phyloP scores from a whole-genome alignment of 805 yeast species.

The Yamadazyma paraphyllophila region DNA sequence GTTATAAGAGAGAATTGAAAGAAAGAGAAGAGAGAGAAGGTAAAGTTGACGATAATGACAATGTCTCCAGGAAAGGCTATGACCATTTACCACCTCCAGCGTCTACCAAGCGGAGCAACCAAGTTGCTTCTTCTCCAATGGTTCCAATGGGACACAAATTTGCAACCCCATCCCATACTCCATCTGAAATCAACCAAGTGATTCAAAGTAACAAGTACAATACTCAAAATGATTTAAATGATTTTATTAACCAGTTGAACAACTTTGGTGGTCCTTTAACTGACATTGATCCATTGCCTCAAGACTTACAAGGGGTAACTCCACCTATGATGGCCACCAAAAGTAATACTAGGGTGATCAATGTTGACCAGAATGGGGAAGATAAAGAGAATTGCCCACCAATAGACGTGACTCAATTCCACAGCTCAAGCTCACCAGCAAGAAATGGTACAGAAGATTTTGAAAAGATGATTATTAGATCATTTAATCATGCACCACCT shows the following conservation, averaged over 20 bases:
- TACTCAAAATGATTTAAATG: slow-evolving; percentile 37
- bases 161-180: slow-evolving; percentile 40
- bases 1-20: slow-evolving; percentile 37
- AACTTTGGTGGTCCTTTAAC: slow-evolving; percentile 46
- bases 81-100: slow-evolving; percentile 3
- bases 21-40: slow-evolving; percentile 23
- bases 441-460: slow-evolving; percentile 20
- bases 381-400: slow-evolving; percentile 30
- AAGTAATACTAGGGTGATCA: slow-evolving; percentile 52
- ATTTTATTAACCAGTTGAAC: slow-evolving; percentile 39
- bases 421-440: slow-evolving; percentile 16
- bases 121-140: slow-evolving; percentile 29
- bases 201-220: slow-evolving; percentile 23
- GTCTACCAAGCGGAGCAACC: slow-evolving; percentile 15
- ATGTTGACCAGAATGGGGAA: slow-evolving; percentile 41
- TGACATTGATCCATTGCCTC: slow-evolving; percentile 45
- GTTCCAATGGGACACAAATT: slow-evolving; percentile 22
- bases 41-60: background rate
- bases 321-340: slow-evolving; percentile 56
- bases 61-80: slow-evolving; percentile 7
- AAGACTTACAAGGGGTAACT: slow-evolving; percentile 30
- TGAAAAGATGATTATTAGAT: slow-evolving; percentile 25
- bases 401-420: slow-evolving; percentile 13
- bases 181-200: slow-evolving; percentile 37
- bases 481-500: slow-evolving; percentile 20